Percentiles rank a stretch among this genome's conserved stretches.
Evolutionary conservation across 768 basidiomycete species (phyloP).

Genomic region (Rhizopogon rudus): DNA sequence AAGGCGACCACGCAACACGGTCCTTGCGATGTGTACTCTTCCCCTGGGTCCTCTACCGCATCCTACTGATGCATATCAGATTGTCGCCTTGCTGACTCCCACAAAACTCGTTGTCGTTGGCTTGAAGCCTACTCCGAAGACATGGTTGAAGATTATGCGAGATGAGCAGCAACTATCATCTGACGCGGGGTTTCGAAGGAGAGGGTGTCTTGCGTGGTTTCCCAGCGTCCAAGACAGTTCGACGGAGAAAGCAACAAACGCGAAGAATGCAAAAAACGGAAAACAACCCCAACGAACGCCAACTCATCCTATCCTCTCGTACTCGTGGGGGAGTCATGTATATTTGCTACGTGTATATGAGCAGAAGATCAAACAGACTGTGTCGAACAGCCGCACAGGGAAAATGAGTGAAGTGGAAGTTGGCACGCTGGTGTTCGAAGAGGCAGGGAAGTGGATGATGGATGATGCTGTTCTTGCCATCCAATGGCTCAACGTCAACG

Average conservation of each 20-base stretch:
- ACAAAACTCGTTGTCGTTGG: conserved; percentile 92
- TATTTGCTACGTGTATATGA: conserved; percentile 65
- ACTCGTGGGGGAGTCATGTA: conserved; percentile 76
- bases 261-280: conserved; percentile 14
- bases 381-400: conserved; percentile 51
- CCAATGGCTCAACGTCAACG: conserved; percentile 86
- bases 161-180: conserved; percentile 38
- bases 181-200: conserved; percentile 41
- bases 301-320: conserved; percentile 67
- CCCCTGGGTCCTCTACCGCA: conserved; percentile 75
- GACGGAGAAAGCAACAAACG: neutral
- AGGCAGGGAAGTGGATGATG: conserved; percentile 54
- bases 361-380: conserved; percentile 43
- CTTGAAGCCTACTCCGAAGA: conserved; percentile 85
- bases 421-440: conserved; percentile 61
- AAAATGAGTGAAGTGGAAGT: conserved; percentile 56
- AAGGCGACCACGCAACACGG: conserved; percentile 53
- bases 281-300: conserved; percentile 14
- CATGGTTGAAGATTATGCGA: conserved; percentile 80
- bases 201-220: conserved; percentile 78
- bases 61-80: conserved; percentile 70
- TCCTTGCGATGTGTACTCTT: conserved; percentile 77
- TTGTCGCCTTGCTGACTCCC: conserved; percentile 84
- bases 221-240: conserved; percentile 45
- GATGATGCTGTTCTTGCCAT: conserved; percentile 63